Conservation (phyloP, 257 asterid genomes). For the Nicotiana tomentosiformis region DNA sequence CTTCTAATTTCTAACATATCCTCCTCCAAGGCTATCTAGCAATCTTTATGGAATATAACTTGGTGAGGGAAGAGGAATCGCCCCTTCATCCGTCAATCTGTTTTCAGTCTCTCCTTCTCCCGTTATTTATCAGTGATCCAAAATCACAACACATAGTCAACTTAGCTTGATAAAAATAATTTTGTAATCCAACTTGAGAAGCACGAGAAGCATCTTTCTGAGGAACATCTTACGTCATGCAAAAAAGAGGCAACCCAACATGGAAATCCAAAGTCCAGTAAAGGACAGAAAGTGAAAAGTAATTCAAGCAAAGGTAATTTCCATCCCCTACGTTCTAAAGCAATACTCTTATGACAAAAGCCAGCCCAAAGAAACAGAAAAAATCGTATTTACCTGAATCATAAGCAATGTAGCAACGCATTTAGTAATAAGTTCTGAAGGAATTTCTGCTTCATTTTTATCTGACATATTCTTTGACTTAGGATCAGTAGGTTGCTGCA, state of each 20-base stretch:
- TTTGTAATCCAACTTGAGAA: neutral
- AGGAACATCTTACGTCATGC: neutral
- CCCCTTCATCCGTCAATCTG: neutral
- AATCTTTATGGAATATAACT: neutral
- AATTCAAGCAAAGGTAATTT: neutral
- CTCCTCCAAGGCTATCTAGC: neutral
- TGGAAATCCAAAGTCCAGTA: neutral
- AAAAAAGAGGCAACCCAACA: neutral
- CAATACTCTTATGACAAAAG: neutral
- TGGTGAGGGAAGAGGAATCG: neutral
- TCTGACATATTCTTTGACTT: constrained; percentile 36
- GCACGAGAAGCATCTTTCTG: neutral
- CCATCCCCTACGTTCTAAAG: neutral
- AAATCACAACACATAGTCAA: neutral
- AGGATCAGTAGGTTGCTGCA: constrained; percentile 46
- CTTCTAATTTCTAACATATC: neutral
- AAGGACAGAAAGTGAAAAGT: neutral
- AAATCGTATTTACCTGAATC: constrained; percentile 51
- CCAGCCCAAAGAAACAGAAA: neutral
- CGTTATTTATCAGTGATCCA: neutral
- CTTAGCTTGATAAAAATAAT: neutral
- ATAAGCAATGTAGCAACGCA: constrained; percentile 79
- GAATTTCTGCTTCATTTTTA: constrained; percentile 49
- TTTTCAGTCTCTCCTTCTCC: neutral
- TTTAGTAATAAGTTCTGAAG: constrained; percentile 66